Evolutionary conservation across 139 green algal species (phyloP).

Genomic region (Diplosphaera chodatii): DNA sequence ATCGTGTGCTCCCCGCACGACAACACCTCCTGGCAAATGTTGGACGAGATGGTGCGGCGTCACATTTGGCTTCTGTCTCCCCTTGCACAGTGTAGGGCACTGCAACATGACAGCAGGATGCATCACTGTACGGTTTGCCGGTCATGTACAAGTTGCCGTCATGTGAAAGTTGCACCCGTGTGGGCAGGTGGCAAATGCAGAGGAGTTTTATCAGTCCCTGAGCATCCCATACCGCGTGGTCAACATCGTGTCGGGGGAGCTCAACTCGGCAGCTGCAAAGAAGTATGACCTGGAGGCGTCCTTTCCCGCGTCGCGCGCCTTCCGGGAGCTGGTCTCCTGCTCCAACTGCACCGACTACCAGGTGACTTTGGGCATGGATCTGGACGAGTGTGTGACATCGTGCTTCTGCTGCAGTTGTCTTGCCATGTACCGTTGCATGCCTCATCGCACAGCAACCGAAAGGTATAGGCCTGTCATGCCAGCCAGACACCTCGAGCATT

Average conservation of each 20-base stretch:
- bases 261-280: constrained; percentile 98
- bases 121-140: no score
- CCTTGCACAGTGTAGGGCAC: no score
- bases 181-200: constrained; percentile 58
- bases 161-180: background rate
- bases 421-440: no score
- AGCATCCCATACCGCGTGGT: constrained; percentile 90
- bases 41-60: constrained; percentile 97
- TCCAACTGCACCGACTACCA: constrained; percentile 98
- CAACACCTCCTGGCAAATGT: constrained; percentile 80
- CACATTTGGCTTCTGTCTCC: no score
- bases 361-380: constrained; percentile 26
- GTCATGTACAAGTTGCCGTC: no score
- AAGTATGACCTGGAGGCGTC: constrained; percentile 99
- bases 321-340: constrained; percentile 95
- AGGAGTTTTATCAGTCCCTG: constrained; percentile 65
- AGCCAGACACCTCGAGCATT: no score
- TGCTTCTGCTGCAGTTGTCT: no score
- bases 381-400: no score
- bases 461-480: no score
- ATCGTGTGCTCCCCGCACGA: constrained; percentile 75
- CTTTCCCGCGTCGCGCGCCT: constrained; percentile 89
- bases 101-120: no score
- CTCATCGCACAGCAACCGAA: no score
- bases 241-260: constrained; percentile 95